Evolutionary conservation across 768 basidiomycete genomes (phyloP).

Genomic region (Lentinula detonsa): DNA sequence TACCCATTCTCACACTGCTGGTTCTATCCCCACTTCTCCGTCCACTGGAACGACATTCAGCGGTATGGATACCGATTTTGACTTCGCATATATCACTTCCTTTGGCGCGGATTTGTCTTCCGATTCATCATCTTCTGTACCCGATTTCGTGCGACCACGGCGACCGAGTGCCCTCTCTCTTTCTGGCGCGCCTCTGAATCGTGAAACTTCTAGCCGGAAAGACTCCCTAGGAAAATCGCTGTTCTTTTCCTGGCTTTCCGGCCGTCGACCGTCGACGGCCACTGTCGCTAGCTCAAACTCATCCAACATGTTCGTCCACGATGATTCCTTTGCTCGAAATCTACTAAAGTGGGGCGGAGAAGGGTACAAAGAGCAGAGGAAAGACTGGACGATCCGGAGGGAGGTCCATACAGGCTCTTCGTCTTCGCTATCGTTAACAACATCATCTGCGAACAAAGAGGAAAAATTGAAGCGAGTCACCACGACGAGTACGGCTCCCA

Average conservation of each 20-base stretch:
- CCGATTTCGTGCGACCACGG: conserved; percentile 15
- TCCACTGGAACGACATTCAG: not conserved
- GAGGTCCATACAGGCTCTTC: conserved; percentile 37
- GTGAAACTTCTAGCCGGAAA: not conserved
- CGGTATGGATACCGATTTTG: not conserved
- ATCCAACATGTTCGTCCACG: conserved; percentile 12
- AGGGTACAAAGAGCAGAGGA: conserved; percentile 34
- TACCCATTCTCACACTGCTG: not conserved
- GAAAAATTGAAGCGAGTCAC: conserved; percentile 19
- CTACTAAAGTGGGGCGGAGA: conserved; percentile 37
- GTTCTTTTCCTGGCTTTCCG: conserved; percentile 5
- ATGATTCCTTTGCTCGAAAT: conserved; percentile 36
- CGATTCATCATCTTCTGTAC: conserved; percentile 9
- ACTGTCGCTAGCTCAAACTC: conserved; percentile 17
- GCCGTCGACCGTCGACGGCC: conserved; percentile 37
- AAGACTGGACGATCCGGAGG: conserved; percentile 55
- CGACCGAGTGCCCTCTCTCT: not conserved
- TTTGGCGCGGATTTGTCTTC: not conserved
- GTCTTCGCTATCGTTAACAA: not conserved
- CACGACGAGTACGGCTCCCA: not conserved
- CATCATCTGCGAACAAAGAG: not conserved
- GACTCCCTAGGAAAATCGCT: not conserved
- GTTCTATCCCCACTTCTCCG: not conserved
- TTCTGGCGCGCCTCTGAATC: conserved; percentile 1
- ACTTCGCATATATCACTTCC: conserved; percentile 5